Base-by-base conservation (phyloP, 2,329 filamentous ascomycete genomes). In the Beauveria bassiana region DNA sequence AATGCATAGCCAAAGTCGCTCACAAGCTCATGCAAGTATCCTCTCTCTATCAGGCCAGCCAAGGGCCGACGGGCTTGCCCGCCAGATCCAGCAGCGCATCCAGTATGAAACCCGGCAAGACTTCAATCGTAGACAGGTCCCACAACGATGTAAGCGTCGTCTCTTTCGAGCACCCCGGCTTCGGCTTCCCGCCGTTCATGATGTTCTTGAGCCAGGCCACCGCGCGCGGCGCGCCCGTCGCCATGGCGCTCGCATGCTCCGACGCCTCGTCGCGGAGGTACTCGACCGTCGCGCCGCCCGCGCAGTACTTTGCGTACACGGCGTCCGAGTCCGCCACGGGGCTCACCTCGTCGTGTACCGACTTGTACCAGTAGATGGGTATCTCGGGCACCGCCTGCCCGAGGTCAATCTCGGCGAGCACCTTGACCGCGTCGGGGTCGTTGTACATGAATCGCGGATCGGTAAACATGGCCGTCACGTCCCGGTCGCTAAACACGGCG, bases 301-400 rank as follows among this genome's bases (percentile, higher is more conserved):
- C 65, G 64, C 80, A 83, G 59, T 77, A 81, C 18, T 67, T 65
- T 0, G 71, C 59, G 0, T 80, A 72, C 22, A 81, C 64, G 0
- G 62, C 69, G 58, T 82, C 79, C 3, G 76, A 80, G 31, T 78
- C 75, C 5, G 64, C 68, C 3, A 80, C 70, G 3, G 72, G 69
- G 18, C 74, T 77, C 60, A 81, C 67, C 62, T 81, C 74, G 59
- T 84, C 80, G 7, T 66, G 64, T 28, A 76, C 72, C 0, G 78
- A 76, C 66, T 83, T 81, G 68, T 83, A 82, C 4, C 79, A 68
- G 64, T 78, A 79, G 64, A 81, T 78, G 42, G 72, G 65, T 1
- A 38, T 5, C 34, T 38, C 34, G 34, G 81, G 81, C 0, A 74
- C 68, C 1, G 75, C 74, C 47, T 78, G 73, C 38, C 69, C 68